Evolutionary conservation across 495 filamentous ascomycete genomes (phyloP), one percentile per base, ranked within the genome.

Genomic region (Pyrenula massariospora): DNA sequence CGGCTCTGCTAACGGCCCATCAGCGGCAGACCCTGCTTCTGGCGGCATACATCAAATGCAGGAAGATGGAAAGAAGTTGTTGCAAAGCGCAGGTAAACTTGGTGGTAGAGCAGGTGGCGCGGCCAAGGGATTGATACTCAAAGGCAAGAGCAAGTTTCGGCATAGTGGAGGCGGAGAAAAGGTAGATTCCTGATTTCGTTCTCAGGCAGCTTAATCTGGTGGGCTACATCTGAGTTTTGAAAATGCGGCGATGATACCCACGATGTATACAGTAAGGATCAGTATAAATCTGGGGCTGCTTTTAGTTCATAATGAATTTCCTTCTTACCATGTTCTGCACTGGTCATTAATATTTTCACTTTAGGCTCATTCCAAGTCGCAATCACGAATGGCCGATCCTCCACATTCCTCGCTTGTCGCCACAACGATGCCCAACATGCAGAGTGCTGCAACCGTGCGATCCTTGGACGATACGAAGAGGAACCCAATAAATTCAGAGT

Each of bases 91-190:
- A 42, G 87, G 87, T 8, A 70, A 81, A 2, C 72, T 87, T 57
- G 82, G 85, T 59, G 85, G 85, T 20, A 86, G 85, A 64, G 84
- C 80, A 22, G 79, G 78, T 24, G 86, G 85, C 62, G 86, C 88
- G 22, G 88, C 90, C 12, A 94, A 93, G 71, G 90, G 89, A 25
- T 66, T 95, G 54, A 84, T 96, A 67, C 86, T 84, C 57, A 93
- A 92, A 65, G 89, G 91, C 42, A 87, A 84, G 68, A 93, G 78
- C 69, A 91, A 87, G 67, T 81, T 93, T 65, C 80, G 82, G 56
- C 76, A 65, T 59, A 75, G 75, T 47, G 84, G 84, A 61, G 72
- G 71, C 24, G 64, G 64, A 53, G 87, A 91, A 64, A 93, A 92
- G 86, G 88, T 89, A 83, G 86, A 88, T 80, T 67, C 71, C 71